Base-by-base conservation (phyloP, 164 flowering plant genomes). In the Saururus chinensis region DNA sequence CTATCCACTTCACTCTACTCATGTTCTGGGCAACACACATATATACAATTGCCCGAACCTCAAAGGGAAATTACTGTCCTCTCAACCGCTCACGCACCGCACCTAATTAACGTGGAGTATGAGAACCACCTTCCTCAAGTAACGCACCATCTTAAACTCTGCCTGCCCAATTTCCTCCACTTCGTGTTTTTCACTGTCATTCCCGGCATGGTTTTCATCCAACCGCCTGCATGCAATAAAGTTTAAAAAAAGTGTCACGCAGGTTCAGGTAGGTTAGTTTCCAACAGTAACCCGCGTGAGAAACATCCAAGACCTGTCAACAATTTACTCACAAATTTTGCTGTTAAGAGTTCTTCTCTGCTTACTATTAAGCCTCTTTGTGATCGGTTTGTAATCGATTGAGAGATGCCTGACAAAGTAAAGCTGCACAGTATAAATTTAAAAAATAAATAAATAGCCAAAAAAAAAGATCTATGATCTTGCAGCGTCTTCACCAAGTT, bases 391-490 rank as follows among this genome's bases (percentile, higher is more conserved):
- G 66, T 66, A 52, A 67, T 57, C 62, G 22, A 62, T 64, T 48
- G 86, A 75, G 22, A 72, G 51, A 65, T 84, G 82, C 58, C 82
- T 78, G n/a, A 75, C 59, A 64, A 84, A 84, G 19, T 57, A 69
- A 76, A 82, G 81, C 82, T 82, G 78, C 68, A 30, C 6, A 30
- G 37, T 55, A 6, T 21, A 40, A 23, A 40, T 22, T 25, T 41
- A 54, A 4, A 37, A 17, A 16, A 12, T 19, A 42, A n/a, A 21
- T 21, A 13, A 5, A 45, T 42, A 41, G 21, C 19, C 23, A 52
- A 51, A 19, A 30, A 51, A 14, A 51, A 52, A 26, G 11, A 41
- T 7, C 7, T 4, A 14, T 45, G 49, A 45, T 17, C 14, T 45
- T 45, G 17, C 49, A 45, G 6, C 6, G 37, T 30, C 37, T 30